Base-by-base conservation (phyloP, 139 green algal species). In the Coelastrella sp. region DNA sequence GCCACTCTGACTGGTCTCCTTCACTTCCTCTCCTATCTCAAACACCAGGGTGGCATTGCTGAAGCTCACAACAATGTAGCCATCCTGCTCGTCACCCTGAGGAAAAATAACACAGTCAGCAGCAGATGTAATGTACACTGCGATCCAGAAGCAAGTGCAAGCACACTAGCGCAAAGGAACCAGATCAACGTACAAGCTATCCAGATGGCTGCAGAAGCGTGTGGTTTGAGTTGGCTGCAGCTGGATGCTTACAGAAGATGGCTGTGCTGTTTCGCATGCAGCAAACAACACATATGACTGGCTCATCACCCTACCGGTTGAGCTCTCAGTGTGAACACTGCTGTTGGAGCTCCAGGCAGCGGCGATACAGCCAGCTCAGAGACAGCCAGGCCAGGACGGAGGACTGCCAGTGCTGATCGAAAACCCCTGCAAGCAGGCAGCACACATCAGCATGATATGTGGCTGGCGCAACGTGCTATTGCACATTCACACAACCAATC, bases 41-140 rank as follows among this genome's bases (percentile, higher is more conserved):
- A 96, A 92, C 59, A 97, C 88, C 88, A 99, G 94, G 2, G 97
- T 99, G 30, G 96, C 97, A 71, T 99, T 99, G 71, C 85, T 87
- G 91, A 99, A 99, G 25, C 94, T 98, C 62, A 99, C 97, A 15
- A 99, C 91, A 77, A 99, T 99, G 94, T 96, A 99, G 5, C 92
- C 90, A 84, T 99, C 97, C 66, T 74, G 66, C 66, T 74, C 66
- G 17, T 74, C 66, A 74, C 35, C 53, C 53, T 64, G 53, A 9
- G 15, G 78, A 68, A 84, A 62, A 92, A 92, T 41, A 92, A 81
- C 86, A 88, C 81, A 34, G 43, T 30, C 30, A 38, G 62, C 13
- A 43, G 62, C n/a, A n/a, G n/a, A n/a, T n/a, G n/a, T n/a, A n/a
- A n/a, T n/a, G n/a, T n/a, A n/a, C n/a, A n/a, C n/a, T n/a, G n/a